Conservation (phyloP, 805 yeast species). For the Cyberlindnera maritima region DNA sequence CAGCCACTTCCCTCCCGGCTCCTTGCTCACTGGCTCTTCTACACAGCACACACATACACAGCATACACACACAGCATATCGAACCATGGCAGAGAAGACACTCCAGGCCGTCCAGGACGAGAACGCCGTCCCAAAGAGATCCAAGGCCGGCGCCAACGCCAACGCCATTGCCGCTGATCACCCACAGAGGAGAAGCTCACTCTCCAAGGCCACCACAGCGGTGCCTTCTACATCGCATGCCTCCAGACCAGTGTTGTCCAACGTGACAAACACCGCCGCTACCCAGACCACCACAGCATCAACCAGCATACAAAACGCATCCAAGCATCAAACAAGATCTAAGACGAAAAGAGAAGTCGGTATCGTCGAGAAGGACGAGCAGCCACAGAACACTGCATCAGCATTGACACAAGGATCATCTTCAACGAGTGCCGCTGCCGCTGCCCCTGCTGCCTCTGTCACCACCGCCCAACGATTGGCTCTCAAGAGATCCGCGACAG, state of each 20-base stretch:
- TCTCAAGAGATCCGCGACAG: conserved; percentile 54
- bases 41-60: too few species aligned
- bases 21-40: too few species aligned
- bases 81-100: conserved; percentile 11
- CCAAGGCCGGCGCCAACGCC: conserved; percentile 7
- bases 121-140: conserved; percentile 17
- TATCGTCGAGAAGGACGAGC: background rate
- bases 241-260: conserved; percentile 27
- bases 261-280: conserved; percentile 25
- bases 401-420: background rate
- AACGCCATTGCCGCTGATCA: background rate
- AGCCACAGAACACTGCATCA: too few species aligned
- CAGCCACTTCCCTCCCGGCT: too few species aligned
- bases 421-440: conserved; percentile 1
- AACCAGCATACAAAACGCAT: background rate
- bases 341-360: conserved; percentile 2
- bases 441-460: too few species aligned
- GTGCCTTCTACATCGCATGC: background rate
- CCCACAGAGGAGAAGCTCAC: conserved; percentile 4
- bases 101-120: conserved; percentile 20
- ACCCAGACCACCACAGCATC: background rate
- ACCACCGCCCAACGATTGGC: conserved; percentile 27
- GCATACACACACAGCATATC: background rate
- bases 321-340: conserved; percentile 6
- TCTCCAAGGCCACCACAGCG: background rate